Percentiles rank a stretch among this genome's conserved stretches.
Conservation (phyloP, 768 basidiomycete genomes). For the Podaxis sp. region DNA sequence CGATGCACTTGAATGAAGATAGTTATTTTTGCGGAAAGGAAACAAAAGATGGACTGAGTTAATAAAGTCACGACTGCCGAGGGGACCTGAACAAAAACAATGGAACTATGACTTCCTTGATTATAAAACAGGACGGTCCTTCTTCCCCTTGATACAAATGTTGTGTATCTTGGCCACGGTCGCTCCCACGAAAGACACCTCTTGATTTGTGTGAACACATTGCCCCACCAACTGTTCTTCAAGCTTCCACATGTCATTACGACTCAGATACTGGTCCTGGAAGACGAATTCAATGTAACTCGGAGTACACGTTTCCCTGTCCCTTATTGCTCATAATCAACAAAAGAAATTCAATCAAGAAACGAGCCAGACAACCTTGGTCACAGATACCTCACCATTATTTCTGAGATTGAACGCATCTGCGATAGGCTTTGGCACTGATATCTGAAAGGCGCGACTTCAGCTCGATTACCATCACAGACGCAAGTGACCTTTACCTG, state of each 20-base stretch:
- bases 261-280: slow-evolving; percentile 92
- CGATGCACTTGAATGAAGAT: slow-evolving; percentile 96
- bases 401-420: slow-evolving; percentile 72
- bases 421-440: slow-evolving; percentile 70
- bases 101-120: not conserved
- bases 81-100: slow-evolving; percentile 52
- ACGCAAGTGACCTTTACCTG: slow-evolving; percentile 43
- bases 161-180: slow-evolving; percentile 80
- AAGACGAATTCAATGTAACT: slow-evolving; percentile 90
- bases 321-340: slow-evolving; percentile 44
- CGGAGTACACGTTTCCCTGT: slow-evolving; percentile 59
- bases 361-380: slow-evolving; percentile 53
- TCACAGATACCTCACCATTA: slow-evolving; percentile 68
- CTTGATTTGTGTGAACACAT: slow-evolving; percentile 83
- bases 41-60: slow-evolving; percentile 89
- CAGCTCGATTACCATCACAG: not conserved
- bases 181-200: slow-evolving; percentile 80
- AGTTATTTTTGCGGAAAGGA: slow-evolving; percentile 86
- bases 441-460: slow-evolving; percentile 48
- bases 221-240: slow-evolving; percentile 78
- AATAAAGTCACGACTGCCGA: slow-evolving; percentile 76
- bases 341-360: not conserved
- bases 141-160: slow-evolving; percentile 72
- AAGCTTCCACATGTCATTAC: slow-evolving; percentile 96
- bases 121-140: slow-evolving; percentile 39